phyloP scores from a whole-genome alignment of 164 flowering plant species.

The Sextonia rubra region DNA sequence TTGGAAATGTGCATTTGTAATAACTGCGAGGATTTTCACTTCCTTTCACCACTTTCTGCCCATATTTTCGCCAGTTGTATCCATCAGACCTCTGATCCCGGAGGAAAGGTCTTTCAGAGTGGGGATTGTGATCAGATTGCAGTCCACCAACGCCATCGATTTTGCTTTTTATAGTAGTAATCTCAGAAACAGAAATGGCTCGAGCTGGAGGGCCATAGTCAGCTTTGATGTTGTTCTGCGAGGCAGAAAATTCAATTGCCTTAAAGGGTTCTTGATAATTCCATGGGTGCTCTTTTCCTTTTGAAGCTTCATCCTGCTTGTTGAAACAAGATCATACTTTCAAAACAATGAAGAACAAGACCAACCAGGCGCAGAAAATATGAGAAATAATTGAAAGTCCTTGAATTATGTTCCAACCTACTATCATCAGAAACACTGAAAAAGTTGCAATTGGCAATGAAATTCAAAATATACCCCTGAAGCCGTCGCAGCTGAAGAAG shows the following conservation, averaged over 20 bases:
- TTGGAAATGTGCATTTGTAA: slow-evolving; percentile 71
- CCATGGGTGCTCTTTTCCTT: slow-evolving; percentile 28
- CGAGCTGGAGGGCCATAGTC: slow-evolving; percentile 19
- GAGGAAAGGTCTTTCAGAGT: slow-evolving; percentile 26
- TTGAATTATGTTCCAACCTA: not conserved
- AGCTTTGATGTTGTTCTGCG: slow-evolving; percentile 21
- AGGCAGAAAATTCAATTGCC: slow-evolving; percentile 20
- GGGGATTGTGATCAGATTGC: slow-evolving; percentile 17
- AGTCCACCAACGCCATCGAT: slow-evolving; percentile 10
- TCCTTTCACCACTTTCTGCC: slow-evolving; percentile 82
- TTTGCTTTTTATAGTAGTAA: slow-evolving; percentile 19
- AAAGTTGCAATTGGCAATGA: not conserved
- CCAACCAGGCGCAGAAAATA: not conserved
- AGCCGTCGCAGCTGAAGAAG: slow-evolving; percentile 28
- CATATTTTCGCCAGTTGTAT: slow-evolving; percentile 85
- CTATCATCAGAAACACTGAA: not conserved
- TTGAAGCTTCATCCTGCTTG: slow-evolving; percentile 28
- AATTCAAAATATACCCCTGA: slow-evolving; percentile 27
- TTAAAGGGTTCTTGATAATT: slow-evolving; percentile 25
- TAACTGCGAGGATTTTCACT: slow-evolving; percentile 77
- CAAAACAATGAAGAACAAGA: not conserved
- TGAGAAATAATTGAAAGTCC: not conserved
- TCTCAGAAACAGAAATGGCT: slow-evolving; percentile 34
- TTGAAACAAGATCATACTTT: no score
- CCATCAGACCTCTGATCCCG: slow-evolving; percentile 69